Base-by-base conservation (phyloP, 306 rosid genomes). In the Datisca glomerata region DNA sequence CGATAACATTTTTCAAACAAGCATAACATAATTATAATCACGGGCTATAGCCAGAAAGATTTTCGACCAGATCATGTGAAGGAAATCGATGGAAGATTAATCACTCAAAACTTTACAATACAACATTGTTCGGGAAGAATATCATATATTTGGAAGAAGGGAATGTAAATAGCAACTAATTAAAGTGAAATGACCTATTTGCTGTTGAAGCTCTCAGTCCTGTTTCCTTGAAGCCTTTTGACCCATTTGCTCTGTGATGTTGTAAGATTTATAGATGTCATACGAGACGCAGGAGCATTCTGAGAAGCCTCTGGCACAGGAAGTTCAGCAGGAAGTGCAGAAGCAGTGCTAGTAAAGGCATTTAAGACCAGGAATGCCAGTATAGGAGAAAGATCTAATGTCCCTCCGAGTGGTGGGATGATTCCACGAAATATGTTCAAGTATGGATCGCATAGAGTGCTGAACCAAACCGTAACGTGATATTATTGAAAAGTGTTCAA, bases 311-410 rank as follows among this genome's bases (percentile, higher is more conserved):
- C 64, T 16, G 73, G 7, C 41, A 29, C 49, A 7, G 97, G 93
- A 56, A 84, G 93, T 67, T 89, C 98, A 1, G 98, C 98, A 37
- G 95, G 95, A 45, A 89, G 79, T n/a, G 98, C 98, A 19, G 98
- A 50, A 32, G 98, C 95, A 20, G 91, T 68, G 77, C 95, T 84
- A 2, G 95, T 89, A 55, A 89, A 89, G 44, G 72, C 94, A 64
- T 84, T 89, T 10, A 89, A 69, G 49, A 84, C 81, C 55, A 80
- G 48, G 56, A 84, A 80, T 13, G 98, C 98, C 53, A 89, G 66
- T 18, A 89, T 89, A 53, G 98, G 98, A 32, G 98, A 89, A 14
- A 89, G 75, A 68, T 89, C 98, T 51, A 89, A 58, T 17, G 96
- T 74, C 46, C 98, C 98, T 49, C 95, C 98, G 4, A 89, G 69